Percentiles rank a stretch among this genome's conserved stretches.
Evolutionary conservation across 2,329 filamentous ascomycete genomes (phyloP).

Genomic region (Fusarium tanahbumbuense): DNA sequence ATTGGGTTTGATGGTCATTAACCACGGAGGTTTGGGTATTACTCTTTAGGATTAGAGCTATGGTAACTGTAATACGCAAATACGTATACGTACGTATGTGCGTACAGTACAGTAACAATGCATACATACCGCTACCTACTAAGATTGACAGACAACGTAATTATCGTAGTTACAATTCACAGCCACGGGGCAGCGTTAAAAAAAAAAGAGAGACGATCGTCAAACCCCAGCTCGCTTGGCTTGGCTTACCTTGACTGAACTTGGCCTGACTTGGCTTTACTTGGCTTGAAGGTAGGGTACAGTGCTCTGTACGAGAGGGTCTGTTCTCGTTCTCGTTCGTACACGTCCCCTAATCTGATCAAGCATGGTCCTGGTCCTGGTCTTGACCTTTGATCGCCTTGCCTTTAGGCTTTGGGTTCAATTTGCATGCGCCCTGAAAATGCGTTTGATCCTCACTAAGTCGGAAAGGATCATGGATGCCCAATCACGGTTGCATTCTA

Average conservation of each 20-base stretch:
- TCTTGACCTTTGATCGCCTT: conserved; percentile 27
- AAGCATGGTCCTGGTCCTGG: background rate
- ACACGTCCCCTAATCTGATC: conserved; percentile 16
- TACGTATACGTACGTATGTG: background rate
- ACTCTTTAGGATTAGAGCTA: background rate
- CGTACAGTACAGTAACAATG: background rate
- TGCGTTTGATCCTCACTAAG: conserved; percentile 16
- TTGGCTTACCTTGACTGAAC: background rate
- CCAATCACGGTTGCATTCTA: conserved; percentile 22
- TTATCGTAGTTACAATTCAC: background rate
- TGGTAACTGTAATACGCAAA: conserved; percentile 13
- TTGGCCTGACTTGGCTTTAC: background rate
- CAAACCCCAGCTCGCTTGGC: conserved; percentile 14
- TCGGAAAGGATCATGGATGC: background rate
- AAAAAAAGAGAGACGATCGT: conserved; percentile 4
- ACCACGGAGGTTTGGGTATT: background rate
- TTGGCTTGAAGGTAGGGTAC: background rate
- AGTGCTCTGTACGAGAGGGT: background rate
- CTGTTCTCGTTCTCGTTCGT: conserved; percentile 29
- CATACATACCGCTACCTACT: background rate
- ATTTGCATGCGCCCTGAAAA: conserved; percentile 38
- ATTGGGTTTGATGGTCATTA: conserved; percentile 12
- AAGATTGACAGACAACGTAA: background rate
- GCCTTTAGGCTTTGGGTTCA: conserved; percentile 16
- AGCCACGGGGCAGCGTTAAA: conserved; percentile 5